phyloP scores from a whole-genome alignment of 2,329 filamentous ascomycete species.

The Sarocladium oryzae region DNA sequence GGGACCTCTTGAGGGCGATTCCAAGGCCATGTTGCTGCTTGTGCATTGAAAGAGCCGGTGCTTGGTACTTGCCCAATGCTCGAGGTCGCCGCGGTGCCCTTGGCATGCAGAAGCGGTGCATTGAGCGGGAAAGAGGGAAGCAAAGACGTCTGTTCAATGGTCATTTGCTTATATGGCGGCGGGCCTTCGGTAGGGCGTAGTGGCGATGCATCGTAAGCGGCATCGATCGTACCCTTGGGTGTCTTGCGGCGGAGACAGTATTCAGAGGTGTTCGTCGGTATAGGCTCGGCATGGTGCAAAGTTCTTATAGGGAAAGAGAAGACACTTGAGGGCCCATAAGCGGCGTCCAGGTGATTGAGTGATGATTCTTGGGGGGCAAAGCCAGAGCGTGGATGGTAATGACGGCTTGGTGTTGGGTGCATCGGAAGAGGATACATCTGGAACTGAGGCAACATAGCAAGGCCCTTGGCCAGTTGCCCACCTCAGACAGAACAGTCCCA shows the following conservation, averaged over 20 bases:
- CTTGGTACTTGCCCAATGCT: background rate
- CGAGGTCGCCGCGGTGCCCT: too few species aligned
- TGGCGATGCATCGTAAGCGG: conserved; percentile 81
- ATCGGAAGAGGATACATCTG: conserved; percentile 46
- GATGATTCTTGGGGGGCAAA: background rate
- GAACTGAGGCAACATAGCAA: conserved; percentile 41
- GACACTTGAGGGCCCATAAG: conserved; percentile 16
- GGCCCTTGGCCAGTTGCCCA: background rate
- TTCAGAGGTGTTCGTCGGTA: conserved; percentile 39
- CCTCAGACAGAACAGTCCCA: conserved; percentile 8
- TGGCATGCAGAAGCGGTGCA: conserved; percentile 11
- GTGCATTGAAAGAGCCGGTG: background rate
- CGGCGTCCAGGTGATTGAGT: background rate
- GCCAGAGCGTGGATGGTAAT: background rate
- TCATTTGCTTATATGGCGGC: conserved; percentile 74
- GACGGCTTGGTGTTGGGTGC: conserved; percentile 34
- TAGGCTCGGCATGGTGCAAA: background rate
- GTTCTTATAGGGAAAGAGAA: conserved; percentile 23
- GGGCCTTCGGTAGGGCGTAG: conserved; percentile 66
- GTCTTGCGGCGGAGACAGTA: conserved; percentile 87
- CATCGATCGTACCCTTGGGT: conserved; percentile 85
- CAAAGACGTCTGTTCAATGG: conserved; percentile 40
- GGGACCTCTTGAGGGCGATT: background rate
- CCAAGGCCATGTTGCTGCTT: background rate
- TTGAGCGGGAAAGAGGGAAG: conserved; percentile 38